Conservation (phyloP, 2,329 filamentous ascomycete genomes). For the Alternaria angustiovoidea region DNA sequence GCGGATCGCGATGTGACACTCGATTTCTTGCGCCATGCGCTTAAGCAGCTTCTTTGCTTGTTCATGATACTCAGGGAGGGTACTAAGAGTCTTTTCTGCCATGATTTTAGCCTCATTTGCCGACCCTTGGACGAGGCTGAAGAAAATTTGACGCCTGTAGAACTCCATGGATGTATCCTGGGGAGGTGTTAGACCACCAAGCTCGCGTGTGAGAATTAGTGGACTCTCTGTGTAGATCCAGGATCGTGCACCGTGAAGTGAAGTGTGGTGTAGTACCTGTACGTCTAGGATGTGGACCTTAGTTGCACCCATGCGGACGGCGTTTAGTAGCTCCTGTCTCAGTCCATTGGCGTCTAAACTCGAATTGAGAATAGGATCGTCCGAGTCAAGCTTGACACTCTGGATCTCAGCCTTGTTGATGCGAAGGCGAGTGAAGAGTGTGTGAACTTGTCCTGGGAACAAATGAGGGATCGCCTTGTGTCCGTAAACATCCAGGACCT, state of each 20-base stretch:
- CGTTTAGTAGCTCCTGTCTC: conserved; percentile 32
- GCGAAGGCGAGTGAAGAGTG: conserved; percentile 33
- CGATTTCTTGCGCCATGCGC: conserved; percentile 30
- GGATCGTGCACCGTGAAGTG: conserved; percentile 23
- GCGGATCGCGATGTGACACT: conserved; percentile 26
- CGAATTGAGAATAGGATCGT: conserved; percentile 34
- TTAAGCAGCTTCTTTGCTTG: conserved; percentile 23
- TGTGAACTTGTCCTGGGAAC: conserved; percentile 39
- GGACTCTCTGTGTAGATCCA: conserved; percentile 41
- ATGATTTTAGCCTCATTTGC: conserved; percentile 15
- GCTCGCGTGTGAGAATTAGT: conserved; percentile 28
- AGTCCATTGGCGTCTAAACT: conserved; percentile 30
- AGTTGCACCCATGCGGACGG: conserved; percentile 23
- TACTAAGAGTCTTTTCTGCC: conserved; percentile 14
- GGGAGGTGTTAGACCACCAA: conserved; percentile 32
- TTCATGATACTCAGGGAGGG: conserved; percentile 10
- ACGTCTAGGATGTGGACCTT: conserved; percentile 38
- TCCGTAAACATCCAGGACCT: conserved; percentile 31
- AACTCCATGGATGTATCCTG: conserved; percentile 27
- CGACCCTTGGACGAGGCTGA: conserved; percentile 20
- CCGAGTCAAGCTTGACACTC: conserved; percentile 24
- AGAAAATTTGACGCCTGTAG: conserved; percentile 36
- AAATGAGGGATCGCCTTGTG: conserved; percentile 26
- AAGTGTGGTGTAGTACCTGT: conserved; percentile 33
- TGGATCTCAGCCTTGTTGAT: conserved; percentile 24